Evolutionary conservation across 306 rosid genomes (phyloP).

Genomic region (Heteromeles arbutifolia): DNA sequence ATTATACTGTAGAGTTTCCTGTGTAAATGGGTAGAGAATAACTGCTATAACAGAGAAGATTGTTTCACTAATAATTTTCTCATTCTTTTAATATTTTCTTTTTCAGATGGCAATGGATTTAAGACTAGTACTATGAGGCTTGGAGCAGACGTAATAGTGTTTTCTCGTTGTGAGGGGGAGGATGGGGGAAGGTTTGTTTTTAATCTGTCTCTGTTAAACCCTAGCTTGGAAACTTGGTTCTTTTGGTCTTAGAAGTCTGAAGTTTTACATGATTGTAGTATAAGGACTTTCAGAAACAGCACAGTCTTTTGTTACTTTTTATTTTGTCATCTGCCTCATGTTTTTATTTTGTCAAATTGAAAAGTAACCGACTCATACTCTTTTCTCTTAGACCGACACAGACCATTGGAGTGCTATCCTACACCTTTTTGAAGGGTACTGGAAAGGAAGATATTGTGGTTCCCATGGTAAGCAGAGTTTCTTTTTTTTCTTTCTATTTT

Average conservation of each 20-base stretch:
- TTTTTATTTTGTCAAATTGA: background rate
- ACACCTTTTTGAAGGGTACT: constrained; percentile 77
- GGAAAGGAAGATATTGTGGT: constrained; percentile 86
- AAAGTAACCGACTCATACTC: constrained; percentile 13
- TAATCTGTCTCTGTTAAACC: background rate
- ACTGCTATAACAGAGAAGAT: background rate
- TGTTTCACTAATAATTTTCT: background rate
- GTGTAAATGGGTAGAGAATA: background rate
- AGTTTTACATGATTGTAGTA: background rate
- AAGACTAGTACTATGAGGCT: constrained; percentile 95
- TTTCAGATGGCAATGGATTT: constrained; percentile 90
- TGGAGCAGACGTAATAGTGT: constrained; percentile 92
- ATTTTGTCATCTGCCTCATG: background rate
- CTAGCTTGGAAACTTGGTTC: background rate
- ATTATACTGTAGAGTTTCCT: background rate
- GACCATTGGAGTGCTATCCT: constrained; percentile 86
- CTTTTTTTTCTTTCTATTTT: background rate
- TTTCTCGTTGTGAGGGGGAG: constrained; percentile 63
- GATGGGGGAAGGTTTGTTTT: constrained; percentile 52
- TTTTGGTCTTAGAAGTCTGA: background rate
- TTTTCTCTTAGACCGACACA: constrained; percentile 53
- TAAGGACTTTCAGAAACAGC: background rate
- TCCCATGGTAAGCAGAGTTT: constrained; percentile 64
- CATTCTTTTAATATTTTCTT: background rate
- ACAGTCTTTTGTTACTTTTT: background rate